These are phyloP conservation scores for Boehmeria nivea DNA, from an alignment of 306 rosid genomes.

Conservation along the genomic window DNA sequence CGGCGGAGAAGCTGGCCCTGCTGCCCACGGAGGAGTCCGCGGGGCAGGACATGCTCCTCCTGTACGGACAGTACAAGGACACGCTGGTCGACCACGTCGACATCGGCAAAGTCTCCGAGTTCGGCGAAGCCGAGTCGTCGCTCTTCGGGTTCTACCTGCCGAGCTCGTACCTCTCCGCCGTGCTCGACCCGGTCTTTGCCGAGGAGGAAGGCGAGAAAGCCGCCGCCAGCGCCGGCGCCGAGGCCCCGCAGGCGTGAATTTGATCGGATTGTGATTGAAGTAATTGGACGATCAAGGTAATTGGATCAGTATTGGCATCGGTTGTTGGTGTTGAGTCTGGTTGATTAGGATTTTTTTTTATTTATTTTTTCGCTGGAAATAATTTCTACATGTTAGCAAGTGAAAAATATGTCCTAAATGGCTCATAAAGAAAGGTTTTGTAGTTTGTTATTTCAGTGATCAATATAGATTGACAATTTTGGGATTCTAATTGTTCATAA, in stretches of 20 bases:
- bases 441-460: no score
- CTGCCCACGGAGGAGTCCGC: conserved; percentile 12
- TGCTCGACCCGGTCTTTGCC: conserved; percentile 3
- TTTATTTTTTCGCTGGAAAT: no score
- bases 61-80: background rate
- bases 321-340: no score
- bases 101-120: background rate
- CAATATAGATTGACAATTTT: no score
- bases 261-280: no score
- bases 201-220: conserved; percentile 4
- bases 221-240: conserved; percentile 1
- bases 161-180: background rate
- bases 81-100: background rate
- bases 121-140: background rate
- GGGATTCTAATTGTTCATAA: no score
- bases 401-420: no score
- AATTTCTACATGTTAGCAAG: no score
- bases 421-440: no score
- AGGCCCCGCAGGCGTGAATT: conserved; percentile 9
- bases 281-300: no score
- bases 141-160: conserved; percentile 1
- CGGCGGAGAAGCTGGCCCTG: conserved; percentile 8
- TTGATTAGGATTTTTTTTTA: no score
- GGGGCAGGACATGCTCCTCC: conserved; percentile 1
- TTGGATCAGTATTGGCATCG: no score